These are phyloP conservation scores for Rhododendron ferrugineum DNA, from an alignment of 148 eudicot species.

Conservation along the genomic window DNA sequence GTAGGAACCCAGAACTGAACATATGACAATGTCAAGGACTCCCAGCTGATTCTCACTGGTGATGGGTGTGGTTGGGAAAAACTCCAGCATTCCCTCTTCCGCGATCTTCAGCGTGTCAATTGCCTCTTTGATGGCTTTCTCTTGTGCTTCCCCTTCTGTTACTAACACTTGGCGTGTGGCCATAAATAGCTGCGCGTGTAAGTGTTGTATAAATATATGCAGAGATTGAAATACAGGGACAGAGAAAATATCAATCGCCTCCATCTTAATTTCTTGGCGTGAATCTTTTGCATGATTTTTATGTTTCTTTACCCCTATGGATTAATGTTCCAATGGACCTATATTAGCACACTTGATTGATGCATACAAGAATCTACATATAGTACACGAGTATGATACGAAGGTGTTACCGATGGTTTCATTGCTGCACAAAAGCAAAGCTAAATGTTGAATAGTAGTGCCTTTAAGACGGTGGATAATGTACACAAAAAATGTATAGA, in stretches of 20 bases:
- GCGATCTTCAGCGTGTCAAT: conserved; percentile 17
- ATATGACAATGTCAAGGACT: conserved; percentile 25
- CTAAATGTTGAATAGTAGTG: neutral
- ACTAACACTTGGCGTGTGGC: neutral
- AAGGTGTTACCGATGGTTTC: neutral
- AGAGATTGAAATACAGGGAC: neutral
- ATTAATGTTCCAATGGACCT: neutral
- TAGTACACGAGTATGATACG: too few relatives aligned
- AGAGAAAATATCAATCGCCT: too few relatives aligned
- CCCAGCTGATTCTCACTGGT: conserved; percentile 13
- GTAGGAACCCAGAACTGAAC: conserved; percentile 11
- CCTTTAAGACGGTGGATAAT: too few relatives aligned
- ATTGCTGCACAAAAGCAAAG: neutral
- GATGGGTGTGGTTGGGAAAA: conserved; percentile 8
- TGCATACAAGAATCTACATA: neutral
- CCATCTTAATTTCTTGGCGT: neutral
- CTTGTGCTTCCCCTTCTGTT: conserved; percentile 11
- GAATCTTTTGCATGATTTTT: too few relatives aligned
- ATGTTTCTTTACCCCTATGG: neutral
- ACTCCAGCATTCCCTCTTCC: conserved; percentile 21
- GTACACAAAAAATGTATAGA: too few relatives aligned
- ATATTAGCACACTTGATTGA: neutral
- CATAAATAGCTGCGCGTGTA: conserved; percentile 13
- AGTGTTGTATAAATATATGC: neutral
- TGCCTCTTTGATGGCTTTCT: conserved; percentile 14